Evolutionary conservation across 2,329 filamentous ascomycete species (phyloP).

Genomic region (Passalora sequoiae): DNA sequence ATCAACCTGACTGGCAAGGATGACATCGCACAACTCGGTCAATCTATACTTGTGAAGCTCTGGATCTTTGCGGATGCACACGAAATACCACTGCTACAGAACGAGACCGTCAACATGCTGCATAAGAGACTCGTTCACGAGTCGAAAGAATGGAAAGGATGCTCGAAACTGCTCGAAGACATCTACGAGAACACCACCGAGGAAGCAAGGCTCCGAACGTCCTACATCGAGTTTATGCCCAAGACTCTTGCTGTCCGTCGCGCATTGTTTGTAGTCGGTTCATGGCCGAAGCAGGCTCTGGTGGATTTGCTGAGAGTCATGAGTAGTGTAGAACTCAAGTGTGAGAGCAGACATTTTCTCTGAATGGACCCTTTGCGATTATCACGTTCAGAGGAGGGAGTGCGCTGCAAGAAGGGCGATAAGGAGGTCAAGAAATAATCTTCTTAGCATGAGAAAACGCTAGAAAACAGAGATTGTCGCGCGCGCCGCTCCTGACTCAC

Average conservation of each 20-base stretch:
- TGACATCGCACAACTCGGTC: background rate
- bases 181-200: slow-evolving; percentile 9
- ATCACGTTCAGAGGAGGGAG: slow-evolving; percentile 7
- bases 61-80: slow-evolving; percentile 14
- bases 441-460: no score
- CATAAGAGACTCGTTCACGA: background rate
- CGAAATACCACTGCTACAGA: slow-evolving; percentile 9
- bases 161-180: background rate
- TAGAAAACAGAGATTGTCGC: no score
- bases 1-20: background rate
- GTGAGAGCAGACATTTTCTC: background rate
- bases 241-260: no score
- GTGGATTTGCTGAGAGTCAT: slow-evolving; percentile 2
- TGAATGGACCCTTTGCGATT: slow-evolving; percentile 4
- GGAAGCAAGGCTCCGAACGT: background rate
- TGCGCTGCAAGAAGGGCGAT: slow-evolving; percentile 8
- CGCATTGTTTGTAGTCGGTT: background rate
- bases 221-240: background rate
- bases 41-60: background rate
- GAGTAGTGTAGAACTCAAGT: no score
- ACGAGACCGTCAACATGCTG: background rate
- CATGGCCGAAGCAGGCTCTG: background rate
- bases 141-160: background rate
- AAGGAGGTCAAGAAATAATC: background rate
- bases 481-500: no score